Evolutionary conservation across 2,329 filamentous ascomycete species (phyloP).

Genomic region (Beauveria bassiana): DNA sequence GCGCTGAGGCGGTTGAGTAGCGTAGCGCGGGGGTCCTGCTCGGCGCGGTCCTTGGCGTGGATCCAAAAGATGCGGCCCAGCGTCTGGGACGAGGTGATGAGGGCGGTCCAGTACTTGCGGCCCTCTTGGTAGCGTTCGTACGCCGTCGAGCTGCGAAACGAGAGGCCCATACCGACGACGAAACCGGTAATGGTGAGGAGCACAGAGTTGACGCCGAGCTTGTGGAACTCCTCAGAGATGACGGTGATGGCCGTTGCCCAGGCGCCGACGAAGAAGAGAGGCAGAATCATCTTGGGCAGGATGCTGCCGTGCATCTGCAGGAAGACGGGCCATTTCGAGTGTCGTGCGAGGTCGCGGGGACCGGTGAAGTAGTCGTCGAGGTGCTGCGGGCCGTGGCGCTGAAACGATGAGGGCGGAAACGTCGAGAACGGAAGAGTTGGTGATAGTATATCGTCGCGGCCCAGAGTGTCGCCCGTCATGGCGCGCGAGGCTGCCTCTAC

Average conservation of each 20-base stretch:
- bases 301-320: slow-evolving; percentile 70
- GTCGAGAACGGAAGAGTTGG: slow-evolving; percentile 22
- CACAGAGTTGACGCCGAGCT: slow-evolving; percentile 27
- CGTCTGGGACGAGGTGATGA: slow-evolving; percentile 55
- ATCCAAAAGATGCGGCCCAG: slow-evolving; percentile 79
- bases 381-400: slow-evolving; percentile 32
- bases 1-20: slow-evolving; percentile 64
- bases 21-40: slow-evolving; percentile 50
- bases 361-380: slow-evolving; percentile 57
- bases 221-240: slow-evolving; percentile 39
- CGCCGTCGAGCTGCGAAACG: slow-evolving; percentile 68
- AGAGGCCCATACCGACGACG: slow-evolving; percentile 70
- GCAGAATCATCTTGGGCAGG: slow-evolving; percentile 65
- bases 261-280: slow-evolving; percentile 50
- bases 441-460: slow-evolving; percentile 18
- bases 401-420: slow-evolving; percentile 23
- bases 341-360: slow-evolving; percentile 61
- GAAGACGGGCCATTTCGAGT: slow-evolving; percentile 71
- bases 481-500: not conserved
- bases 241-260: slow-evolving; percentile 62
- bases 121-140: slow-evolving; percentile 67
- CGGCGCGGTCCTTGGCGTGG: slow-evolving; percentile 54
- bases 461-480: slow-evolving; percentile 4
- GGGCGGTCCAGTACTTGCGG: slow-evolving; percentile 53
- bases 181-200: slow-evolving; percentile 69